Evolutionary conservation across 2,329 filamentous ascomycete genomes (phyloP), one percentile per base, ranked within the genome.

Genomic region (Annulohypoxylon truncatum): DNA sequence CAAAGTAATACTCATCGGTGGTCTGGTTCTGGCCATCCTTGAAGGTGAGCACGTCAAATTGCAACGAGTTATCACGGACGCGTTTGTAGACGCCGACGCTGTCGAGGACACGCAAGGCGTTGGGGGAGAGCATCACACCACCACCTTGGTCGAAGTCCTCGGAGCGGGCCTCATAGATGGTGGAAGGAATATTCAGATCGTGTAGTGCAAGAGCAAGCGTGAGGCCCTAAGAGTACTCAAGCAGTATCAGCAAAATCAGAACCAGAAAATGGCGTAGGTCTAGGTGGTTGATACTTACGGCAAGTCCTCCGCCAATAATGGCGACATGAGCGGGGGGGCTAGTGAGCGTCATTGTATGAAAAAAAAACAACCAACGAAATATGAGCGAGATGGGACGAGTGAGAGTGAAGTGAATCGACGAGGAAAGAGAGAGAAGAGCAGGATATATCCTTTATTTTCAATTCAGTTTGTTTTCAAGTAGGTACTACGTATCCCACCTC

Each of bases 51-150:
- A 76, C 77, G 1, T 85, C 81, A 64, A 88, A 87, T n/a, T 83
- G 79, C 75, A 81, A 86, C 42, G 82, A 83, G 7, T 81, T 77
- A 0, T 76, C 66, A 6, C 77, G 76, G 52, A 89, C 77, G 2
- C 79, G 77, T 0, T 79, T 47, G 69, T 86, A 86, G 2, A 87
- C 76, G 0, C 79, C 82, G 0, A 89, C 74, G 0, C 72, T 74
- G 66, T 88, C 83, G 0, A 90, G 79, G 38, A 88, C 78, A 3
- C 81, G 79, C 1, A 89, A 80, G 0, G 85, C 84, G 56, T 89
- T 89, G 4, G 87, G 87, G 0, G 86, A 87, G 2, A 89, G 81
- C 82, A 88, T 87, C 28, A 89, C 78, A 0, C 84, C 85, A 2
- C 87, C 87, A 15, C 84, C 83, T 22, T 82, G 78, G 0, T 79